Percentiles rank a stretch among this genome's conserved stretches.
Conservation (phyloP, 805 yeast genomes). For the Ogataea nitratoaversa region DNA sequence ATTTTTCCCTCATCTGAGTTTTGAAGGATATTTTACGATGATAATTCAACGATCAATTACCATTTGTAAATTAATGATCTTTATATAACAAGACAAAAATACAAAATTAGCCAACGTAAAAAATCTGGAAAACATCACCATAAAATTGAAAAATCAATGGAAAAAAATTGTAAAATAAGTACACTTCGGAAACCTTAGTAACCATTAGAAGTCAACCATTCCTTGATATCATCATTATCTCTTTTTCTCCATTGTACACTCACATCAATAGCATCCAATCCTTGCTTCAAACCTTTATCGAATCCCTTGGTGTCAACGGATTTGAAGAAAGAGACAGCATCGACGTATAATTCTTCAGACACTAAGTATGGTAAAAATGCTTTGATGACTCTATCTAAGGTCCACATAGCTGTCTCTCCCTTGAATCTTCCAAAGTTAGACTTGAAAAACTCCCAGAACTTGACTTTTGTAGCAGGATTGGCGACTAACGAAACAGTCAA, state of each 20-base stretch:
- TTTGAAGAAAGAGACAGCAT: slow-evolving; percentile 40
- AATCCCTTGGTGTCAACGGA: slow-evolving; percentile 48
- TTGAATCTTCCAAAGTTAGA: slow-evolving; percentile 43
- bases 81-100: too few species aligned
- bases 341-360: slow-evolving; percentile 32
- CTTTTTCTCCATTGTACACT: slow-evolving; percentile 48
- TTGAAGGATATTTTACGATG: too few species aligned
- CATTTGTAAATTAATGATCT: too few species aligned
- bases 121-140: too few species aligned
- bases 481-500: slow-evolving; percentile 43
- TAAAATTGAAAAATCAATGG: too few species aligned
- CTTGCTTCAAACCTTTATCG: slow-evolving; percentile 54
- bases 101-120: too few species aligned
- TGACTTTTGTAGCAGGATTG: slow-evolving; percentile 39
- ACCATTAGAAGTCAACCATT: slow-evolving; percentile 35
- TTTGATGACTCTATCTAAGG: slow-evolving; percentile 32
- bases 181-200: too few species aligned
- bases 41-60: too few species aligned
- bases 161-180: too few species aligned
- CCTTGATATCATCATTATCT: slow-evolving; percentile 37
- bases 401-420: slow-evolving; percentile 35
- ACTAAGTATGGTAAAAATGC: slow-evolving; percentile 33
- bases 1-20: background rate
- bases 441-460: slow-evolving; percentile 48
- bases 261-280: slow-evolving; percentile 50